Evolutionary conservation across 2,329 filamentous ascomycete species (phyloP), one percentile per base, ranked within the genome.

Genomic region (Ascochyta lentis): DNA sequence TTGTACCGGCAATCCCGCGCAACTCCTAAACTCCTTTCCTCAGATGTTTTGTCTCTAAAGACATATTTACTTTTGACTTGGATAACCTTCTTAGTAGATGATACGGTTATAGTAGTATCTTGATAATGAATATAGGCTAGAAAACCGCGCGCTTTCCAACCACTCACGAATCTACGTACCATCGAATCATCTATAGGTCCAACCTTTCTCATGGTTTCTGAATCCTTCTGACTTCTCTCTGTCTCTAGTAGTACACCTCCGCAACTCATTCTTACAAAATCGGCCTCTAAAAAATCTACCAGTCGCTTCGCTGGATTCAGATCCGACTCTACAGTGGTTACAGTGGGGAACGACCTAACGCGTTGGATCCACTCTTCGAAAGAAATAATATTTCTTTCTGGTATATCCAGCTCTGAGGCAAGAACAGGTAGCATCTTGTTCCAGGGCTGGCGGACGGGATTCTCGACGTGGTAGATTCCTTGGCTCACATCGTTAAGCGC

Each of bases 401-500:
- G 58, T 1, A 81, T 65, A 7, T 12, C 44, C 0, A 67, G 52
- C 2, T 64, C 69, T 5, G 67, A 61, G 0, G 76, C 73, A 12
- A 80, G 55, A 2, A 78, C 16, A 3, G 47, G 31, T 3, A 70
- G 65, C 68, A 79, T 76, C 0, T 75, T 64, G 3, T 49, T 51
- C 79, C 79, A 81, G 0, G 71, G 56, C 56, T 81, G 79, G 1
- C 78, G 54, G 3, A 76, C 66, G 0, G 79, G 78, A 56, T 81
- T 80, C 6, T 81, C 79, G 45, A 82, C 72, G 58, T 81, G 79
- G 51, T 81, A 81, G 24, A 80, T 65, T 37, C 76, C 69, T 0
- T 68, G 58, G 0, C 41, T 56, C 1, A 35, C 33, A 1, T 68
- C 54, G 1, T 43, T 37, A 1, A 72, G 37, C 0, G 77, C 45